phyloP scores from a whole-genome alignment of 225 moss, liverwort and hornwort species.

The Straminergon stramineum region DNA sequence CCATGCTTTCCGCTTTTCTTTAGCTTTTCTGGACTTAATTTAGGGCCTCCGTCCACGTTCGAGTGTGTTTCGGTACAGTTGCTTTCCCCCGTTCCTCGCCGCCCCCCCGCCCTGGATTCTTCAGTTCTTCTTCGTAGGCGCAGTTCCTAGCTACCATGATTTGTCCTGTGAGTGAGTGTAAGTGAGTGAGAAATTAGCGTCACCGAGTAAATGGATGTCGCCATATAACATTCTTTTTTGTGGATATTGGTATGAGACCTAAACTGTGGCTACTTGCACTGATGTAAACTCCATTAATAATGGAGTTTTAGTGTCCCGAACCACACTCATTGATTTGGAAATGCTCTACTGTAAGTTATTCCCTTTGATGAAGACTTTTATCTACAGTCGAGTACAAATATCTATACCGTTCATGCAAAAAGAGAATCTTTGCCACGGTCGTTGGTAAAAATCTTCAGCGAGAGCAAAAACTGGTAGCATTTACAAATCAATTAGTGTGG shows the following conservation, averaged over 20 bases:
- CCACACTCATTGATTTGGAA: neutral
- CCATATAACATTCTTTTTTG: neutral
- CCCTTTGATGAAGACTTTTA: neutral
- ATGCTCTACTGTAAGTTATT: neutral
- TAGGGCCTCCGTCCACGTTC: neutral
- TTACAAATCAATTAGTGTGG: neutral
- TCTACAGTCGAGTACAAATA: too few species aligned
- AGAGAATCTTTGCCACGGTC: neutral
- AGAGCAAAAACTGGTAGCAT: neutral
- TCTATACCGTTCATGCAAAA: neutral
- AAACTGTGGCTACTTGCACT: neutral
- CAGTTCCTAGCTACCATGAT: neutral
- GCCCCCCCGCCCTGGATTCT: neutral
- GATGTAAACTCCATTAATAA: neutral
- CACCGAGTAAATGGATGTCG: neutral
- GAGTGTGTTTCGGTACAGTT: neutral
- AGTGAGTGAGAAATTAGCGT: neutral
- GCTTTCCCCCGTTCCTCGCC: neutral
- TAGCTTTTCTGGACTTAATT: neutral
- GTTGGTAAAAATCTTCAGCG: too few species aligned
- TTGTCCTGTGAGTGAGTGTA: neutral
- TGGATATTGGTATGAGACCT: neutral
- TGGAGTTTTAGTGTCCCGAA: neutral
- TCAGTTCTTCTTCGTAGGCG: neutral
- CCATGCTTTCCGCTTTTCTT: neutral